Evolutionary conservation across 2,329 filamentous ascomycete species (phyloP).

Genomic region (Cercospora berteroae): DNA sequence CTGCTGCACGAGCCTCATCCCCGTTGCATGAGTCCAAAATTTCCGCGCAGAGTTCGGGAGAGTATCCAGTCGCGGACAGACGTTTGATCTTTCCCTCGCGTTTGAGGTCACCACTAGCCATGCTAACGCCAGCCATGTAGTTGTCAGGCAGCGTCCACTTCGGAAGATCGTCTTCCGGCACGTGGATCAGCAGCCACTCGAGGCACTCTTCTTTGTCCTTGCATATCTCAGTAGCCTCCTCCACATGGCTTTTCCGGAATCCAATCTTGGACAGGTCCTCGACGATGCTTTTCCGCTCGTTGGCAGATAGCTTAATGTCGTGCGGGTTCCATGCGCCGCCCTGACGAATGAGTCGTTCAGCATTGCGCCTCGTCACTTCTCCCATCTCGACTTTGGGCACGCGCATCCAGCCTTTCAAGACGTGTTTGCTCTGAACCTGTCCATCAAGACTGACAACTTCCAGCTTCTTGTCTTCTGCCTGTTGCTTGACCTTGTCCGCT

Average conservation of each 20-base stretch:
- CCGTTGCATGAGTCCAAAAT: conserved; percentile 67
- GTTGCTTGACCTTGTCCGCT: conserved; percentile 62
- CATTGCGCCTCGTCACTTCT: conserved; percentile 69
- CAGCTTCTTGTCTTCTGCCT: conserved; percentile 56
- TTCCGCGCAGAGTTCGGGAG: conserved; percentile 76
- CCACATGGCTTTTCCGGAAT: conserved; percentile 83
- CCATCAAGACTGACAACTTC: conserved; percentile 48
- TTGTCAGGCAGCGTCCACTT: conserved; percentile 87
- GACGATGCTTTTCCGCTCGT: conserved; percentile 60
- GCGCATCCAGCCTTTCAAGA: conserved; percentile 69
- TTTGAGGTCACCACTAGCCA: conserved; percentile 77
- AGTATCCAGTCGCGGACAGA: conserved; percentile 79
- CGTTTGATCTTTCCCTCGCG: conserved; percentile 80
- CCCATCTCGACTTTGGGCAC: conserved; percentile 94
- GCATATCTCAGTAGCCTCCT: conserved; percentile 83
- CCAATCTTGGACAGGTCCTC: conserved; percentile 74
- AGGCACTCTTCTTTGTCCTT: conserved; percentile 89
- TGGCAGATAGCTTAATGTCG: conserved; percentile 61
- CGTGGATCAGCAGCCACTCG: conserved; percentile 94
- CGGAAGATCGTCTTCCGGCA: conserved; percentile 95
- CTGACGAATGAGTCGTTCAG: conserved; percentile 75
- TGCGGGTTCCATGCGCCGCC: conserved; percentile 87
- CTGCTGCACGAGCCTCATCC: conserved; percentile 75
- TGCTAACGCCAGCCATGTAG: conserved; percentile 84
- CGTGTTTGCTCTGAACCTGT: conserved; percentile 40